phyloP scores from a whole-genome alignment of 2,329 filamentous ascomycete genomes.

The Microsporum canis region DNA sequence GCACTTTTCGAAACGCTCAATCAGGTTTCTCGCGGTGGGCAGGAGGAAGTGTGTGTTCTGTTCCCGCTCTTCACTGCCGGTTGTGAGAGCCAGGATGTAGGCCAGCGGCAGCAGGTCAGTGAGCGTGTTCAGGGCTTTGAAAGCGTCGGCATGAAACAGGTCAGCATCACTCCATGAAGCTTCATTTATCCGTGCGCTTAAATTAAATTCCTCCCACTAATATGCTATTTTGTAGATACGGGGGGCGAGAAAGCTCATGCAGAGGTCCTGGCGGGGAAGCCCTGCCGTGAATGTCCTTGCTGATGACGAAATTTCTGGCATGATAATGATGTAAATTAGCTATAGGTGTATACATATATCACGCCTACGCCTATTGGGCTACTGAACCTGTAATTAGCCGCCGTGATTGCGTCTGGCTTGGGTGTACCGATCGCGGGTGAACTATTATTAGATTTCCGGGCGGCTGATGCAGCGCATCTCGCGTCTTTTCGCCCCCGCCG shows the following conservation, averaged over 20 bases:
- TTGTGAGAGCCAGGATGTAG: conserved; percentile 53
- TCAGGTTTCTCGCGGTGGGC: conserved; percentile 53
- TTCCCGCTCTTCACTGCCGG: conserved; percentile 79
- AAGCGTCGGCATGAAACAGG: conserved; percentile 65
- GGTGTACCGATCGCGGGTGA: neutral
- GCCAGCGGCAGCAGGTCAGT: conserved; percentile 50
- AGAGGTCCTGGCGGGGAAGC: conserved; percentile 29
- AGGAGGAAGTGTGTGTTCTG: conserved; percentile 61
- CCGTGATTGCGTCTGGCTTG: neutral
- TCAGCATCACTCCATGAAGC: conserved; percentile 28
- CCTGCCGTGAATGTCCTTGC: conserved; percentile 30
- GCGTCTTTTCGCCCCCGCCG: conserved; percentile 2
- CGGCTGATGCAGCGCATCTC: neutral
- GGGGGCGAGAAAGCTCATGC: conserved; percentile 31
- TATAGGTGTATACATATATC: neutral
- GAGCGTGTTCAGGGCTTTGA: conserved; percentile 57
- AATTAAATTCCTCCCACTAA: neutral
- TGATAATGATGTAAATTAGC: conserved; percentile 11
- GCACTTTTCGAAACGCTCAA: conserved; percentile 53
- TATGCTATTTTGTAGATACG: conserved; percentile 23
- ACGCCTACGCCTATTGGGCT: neutral
- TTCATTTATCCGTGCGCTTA: neutral
- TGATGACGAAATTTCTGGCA: conserved; percentile 31
- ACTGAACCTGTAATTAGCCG: neutral
- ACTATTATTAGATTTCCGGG: neutral